These are phyloP conservation scores for Ilyonectria destructans DNA, from an alignment of 2,329 filamentous ascomycete genomes.

Conservation along the genomic window DNA sequence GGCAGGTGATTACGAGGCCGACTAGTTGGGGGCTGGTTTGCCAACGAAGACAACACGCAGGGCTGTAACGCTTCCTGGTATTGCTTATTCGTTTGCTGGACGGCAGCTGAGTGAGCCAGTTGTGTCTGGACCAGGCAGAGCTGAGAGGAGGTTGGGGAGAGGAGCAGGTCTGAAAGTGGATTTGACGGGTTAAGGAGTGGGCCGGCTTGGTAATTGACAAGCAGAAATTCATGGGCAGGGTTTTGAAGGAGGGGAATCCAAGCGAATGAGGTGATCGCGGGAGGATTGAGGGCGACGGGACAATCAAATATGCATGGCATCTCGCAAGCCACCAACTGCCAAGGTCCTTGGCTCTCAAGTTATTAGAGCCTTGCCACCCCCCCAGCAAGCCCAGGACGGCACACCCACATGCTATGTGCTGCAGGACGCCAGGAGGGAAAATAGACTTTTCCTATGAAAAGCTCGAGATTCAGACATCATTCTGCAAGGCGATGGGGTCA, in stretches of 20 bases:
- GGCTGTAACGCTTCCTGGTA: too few relatives aligned
- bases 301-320: conserved; percentile 32
- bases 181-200: too few relatives aligned
- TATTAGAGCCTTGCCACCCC: conserved; percentile 24
- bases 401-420: conserved; percentile 1
- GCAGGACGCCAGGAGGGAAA: too few relatives aligned
- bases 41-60: background rate
- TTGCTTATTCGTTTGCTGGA: too few relatives aligned
- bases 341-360: background rate
- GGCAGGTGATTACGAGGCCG: conserved; percentile 8
- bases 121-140: too few relatives aligned
- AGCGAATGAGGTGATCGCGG: background rate
- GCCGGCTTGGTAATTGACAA: too few relatives aligned
- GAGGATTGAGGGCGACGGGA: conserved; percentile 24
- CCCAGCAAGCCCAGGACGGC: conserved; percentile 23
- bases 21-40: background rate
- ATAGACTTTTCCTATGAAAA: conserved; percentile 28
- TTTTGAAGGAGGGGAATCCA: background rate
- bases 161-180: too few relatives aligned
- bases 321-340: too few relatives aligned
- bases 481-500: conserved; percentile 8
- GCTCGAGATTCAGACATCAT: conserved; percentile 33
- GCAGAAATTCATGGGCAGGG: too few relatives aligned
- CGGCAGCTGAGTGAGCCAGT: too few relatives aligned
- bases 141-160: too few relatives aligned